Evolutionary conservation across 2,329 filamentous ascomycete genomes (phyloP), one percentile per base, ranked within the genome.

Genomic region (Beauveria scarabaeidicola): DNA sequence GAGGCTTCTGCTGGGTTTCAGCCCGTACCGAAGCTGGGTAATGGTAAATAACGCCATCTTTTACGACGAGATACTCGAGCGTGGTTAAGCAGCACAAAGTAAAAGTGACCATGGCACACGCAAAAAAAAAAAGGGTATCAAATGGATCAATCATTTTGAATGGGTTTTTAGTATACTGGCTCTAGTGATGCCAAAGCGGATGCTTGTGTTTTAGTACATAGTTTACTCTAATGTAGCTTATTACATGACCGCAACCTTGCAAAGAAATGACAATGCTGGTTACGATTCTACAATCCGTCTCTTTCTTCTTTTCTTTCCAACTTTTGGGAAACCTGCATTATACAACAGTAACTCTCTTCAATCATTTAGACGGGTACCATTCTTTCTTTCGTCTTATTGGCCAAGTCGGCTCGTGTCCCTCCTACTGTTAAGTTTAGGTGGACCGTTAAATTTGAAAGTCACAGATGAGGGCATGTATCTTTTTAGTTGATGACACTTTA

Each of bases 31-130:
- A 40, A 58, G 48, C 47, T 38, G 48, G 48, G 56, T 59, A 59
- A 59, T 59, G 58, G 50, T 59, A 59, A 54, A 59, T 59, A 59
- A 59, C 51, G 58, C 48, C 40, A 50, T 40, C 19, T 53, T 53
- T 38, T 40, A 51, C 6, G 17, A 58, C 38, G 25, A 29, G 27
- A 47, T 38, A 15, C n/a, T 27, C 7, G 2, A 52, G 25, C 38
- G 40, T 46, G 52, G 17, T n/a, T 36, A 15, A 41, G 19, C 38
- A 53, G 32, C 5, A 21, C 17, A 25, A 48, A 17, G 21, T 36
- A 44, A 44, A 19, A 46, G 29, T 21, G 40, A 40, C 32, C 32
- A 19, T 44, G 23, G 44, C 44, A 27, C 46, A 40, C 41, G 40
- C n/a, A 46, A 38, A n/a, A 41, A 38, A n/a, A 41, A 29, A 29